These are phyloP conservation scores for Draba incana DNA, from an alignment of 345 rosid species.

Conservation along the genomic window DNA sequence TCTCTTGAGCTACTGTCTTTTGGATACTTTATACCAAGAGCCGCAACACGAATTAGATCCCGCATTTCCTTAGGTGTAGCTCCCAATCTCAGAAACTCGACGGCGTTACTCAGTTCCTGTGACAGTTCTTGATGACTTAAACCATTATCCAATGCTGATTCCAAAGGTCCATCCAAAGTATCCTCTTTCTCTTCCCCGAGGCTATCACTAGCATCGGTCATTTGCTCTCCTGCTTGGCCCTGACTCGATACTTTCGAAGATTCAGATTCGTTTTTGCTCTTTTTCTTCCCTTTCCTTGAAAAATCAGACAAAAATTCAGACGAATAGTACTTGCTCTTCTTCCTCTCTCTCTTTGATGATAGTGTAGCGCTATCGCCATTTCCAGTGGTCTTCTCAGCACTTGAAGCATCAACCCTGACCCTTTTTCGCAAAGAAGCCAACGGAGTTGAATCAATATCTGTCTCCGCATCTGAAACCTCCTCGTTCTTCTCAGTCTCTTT, in stretches of 20 bases:
- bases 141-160: constrained; percentile 25
- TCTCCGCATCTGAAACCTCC: constrained; percentile 2
- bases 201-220: constrained; percentile 23
- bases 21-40: constrained; percentile 51
- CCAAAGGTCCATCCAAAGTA: constrained; percentile 15
- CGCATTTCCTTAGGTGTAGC: constrained; percentile 54
- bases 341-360: constrained; percentile 66
- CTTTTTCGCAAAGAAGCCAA: constrained; percentile 42
- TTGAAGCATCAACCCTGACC: constrained; percentile 26
- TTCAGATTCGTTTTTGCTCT: constrained; percentile 38
- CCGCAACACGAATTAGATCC: constrained; percentile 53
- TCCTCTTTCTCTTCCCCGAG: constrained; percentile 32
- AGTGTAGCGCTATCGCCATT: constrained; percentile 36
- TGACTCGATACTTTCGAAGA: constrained; percentile 34
- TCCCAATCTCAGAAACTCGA: constrained; percentile 49
- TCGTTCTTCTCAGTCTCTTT: constrained; percentile 8
- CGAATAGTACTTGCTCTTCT: constrained; percentile 83
- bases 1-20: constrained; percentile 45
- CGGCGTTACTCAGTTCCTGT: constrained; percentile 29
- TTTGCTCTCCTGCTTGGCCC: constrained; percentile 46
- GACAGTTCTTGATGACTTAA: constrained; percentile 43
- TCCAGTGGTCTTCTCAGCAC: constrained; percentile 14
- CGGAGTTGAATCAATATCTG: constrained; percentile 39
- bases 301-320: constrained; percentile 68
- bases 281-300: constrained; percentile 30